Percentiles rank a stretch among this genome's conserved stretches.
Evolutionary conservation across 305 asterid genomes (phyloP).

Genomic region (Petunia hybrid): DNA sequence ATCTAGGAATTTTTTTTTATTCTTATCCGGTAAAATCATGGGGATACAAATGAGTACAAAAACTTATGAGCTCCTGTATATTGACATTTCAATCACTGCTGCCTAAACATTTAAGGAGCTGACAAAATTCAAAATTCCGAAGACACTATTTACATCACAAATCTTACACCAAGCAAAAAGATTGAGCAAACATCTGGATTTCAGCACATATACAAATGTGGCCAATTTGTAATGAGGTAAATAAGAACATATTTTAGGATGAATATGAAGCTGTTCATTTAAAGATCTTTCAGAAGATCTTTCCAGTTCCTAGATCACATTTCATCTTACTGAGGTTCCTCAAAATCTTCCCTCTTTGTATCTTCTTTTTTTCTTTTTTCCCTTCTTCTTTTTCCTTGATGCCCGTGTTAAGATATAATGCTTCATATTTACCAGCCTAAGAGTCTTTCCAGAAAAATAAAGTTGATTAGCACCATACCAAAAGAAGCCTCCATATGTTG

Average conservation of each 20-base stretch:
- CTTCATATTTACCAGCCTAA: not conserved
- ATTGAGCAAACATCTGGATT: too few relatives aligned
- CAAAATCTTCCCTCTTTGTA: slow-evolving; percentile 16
- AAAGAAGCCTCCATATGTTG: slow-evolving; percentile 91
- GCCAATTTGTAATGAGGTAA: not conserved
- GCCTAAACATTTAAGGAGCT: too few relatives aligned
- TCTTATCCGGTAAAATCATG: too few relatives aligned
- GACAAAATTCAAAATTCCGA: too few relatives aligned
- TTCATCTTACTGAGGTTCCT: not conserved
- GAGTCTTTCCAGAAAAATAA: slow-evolving; percentile 22
- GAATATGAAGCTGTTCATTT: not conserved
- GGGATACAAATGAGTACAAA: too few relatives aligned
- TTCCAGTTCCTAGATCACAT: slow-evolving; percentile 5
- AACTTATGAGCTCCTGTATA: too few relatives aligned
- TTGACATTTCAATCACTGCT: too few relatives aligned
- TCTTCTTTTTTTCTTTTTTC: not conserved
- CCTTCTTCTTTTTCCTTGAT: not conserved
- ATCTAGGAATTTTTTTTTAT: too few relatives aligned
- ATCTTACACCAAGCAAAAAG: too few relatives aligned
- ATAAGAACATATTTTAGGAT: slow-evolving; percentile 13
- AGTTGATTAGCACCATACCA: slow-evolving; percentile 60
- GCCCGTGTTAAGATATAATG: slow-evolving; percentile 16
- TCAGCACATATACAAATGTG: not conserved
- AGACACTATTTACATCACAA: too few relatives aligned
- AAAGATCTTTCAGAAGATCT: not conserved